Percentiles rank a stretch among this genome's conserved stretches.
These are phyloP conservation scores for Plasmopara viticola DNA, from an alignment of 352 stramenopile genomes.

Conservation along the genomic window DNA sequence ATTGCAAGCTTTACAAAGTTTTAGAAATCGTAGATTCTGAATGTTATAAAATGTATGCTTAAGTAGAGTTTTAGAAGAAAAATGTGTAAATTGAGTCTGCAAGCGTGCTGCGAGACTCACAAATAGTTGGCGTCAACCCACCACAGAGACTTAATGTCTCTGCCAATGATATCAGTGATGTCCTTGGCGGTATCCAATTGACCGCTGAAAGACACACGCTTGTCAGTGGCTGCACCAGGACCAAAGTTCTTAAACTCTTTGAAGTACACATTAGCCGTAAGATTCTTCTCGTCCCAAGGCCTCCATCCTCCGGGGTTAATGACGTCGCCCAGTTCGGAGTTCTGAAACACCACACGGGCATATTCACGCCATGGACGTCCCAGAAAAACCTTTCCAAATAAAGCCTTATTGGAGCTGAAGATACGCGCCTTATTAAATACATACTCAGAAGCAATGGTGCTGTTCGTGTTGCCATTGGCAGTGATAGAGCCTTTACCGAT, in stretches of 20 bases:
- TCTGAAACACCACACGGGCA: slow-evolving; percentile 7
- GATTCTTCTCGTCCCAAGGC: slow-evolving; percentile 2
- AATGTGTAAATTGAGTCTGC: too few species aligned
- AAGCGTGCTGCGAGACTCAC: background rate
- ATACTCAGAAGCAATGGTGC: slow-evolving; percentile 7
- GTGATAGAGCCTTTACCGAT: background rate
- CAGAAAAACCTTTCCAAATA: slow-evolving; percentile 4
- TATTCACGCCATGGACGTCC: slow-evolving; percentile 10
- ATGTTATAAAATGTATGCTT: too few species aligned
- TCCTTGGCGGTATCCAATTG: slow-evolving; percentile 2
- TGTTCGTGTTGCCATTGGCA: slow-evolving; percentile 9
- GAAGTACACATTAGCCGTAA: slow-evolving; percentile 9
- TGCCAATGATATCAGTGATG: slow-evolving; percentile 5
- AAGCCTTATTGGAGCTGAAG: background rate
- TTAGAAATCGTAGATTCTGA: too few species aligned
- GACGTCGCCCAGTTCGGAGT: slow-evolving; percentile 7
- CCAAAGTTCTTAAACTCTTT: slow-evolving; percentile 15
- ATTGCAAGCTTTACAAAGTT: too few species aligned
- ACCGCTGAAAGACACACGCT: slow-evolving; percentile 9
- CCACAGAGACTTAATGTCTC: slow-evolving; percentile 5
- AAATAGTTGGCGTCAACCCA: slow-evolving; percentile 11
- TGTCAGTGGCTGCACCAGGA: slow-evolving; percentile 3
- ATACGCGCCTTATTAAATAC: slow-evolving; percentile 14
- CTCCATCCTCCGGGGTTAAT: slow-evolving; percentile 7
- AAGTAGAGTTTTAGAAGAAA: too few species aligned